A percentile compares a stretch with the other conserved stretches of the same genome.
Evolutionary conservation across 2,329 filamentous ascomycete genomes (phyloP).

Genomic region (Nothopassalora personata): DNA sequence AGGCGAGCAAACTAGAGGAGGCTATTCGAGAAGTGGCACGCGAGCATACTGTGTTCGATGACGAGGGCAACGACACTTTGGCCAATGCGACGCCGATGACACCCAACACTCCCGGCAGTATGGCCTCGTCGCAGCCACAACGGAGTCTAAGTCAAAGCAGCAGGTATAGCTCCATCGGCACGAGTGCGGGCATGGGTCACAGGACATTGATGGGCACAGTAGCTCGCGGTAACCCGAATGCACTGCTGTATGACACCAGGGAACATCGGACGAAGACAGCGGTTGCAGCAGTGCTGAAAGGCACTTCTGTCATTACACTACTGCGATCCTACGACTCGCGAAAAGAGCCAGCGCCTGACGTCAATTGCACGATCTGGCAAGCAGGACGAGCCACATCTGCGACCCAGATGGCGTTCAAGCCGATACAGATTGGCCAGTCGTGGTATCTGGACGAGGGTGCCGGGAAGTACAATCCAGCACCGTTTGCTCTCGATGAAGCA

Average conservation of each 20-base stretch:
- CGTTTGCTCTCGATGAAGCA: slow-evolving; percentile 82
- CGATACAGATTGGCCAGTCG: slow-evolving; percentile 87
- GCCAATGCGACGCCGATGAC: slow-evolving; percentile 47
- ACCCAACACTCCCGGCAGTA: slow-evolving; percentile 41
- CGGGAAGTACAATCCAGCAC: slow-evolving; percentile 87
- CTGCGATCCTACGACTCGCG: slow-evolving; percentile 93
- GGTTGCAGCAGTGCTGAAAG: slow-evolving; percentile 86
- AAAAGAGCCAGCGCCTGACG: slow-evolving; percentile 83
- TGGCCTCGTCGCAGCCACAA: slow-evolving; percentile 38
- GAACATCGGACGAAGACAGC: slow-evolving; percentile 69
- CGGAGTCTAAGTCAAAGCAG: slow-evolving; percentile 75
- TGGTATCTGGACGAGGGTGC: slow-evolving; percentile 89
- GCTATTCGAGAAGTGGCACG: slow-evolving; percentile 69
- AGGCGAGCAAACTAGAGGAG: slow-evolving; percentile 90
- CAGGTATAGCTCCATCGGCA: slow-evolving; percentile 70
- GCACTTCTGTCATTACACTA: slow-evolving; percentile 62
- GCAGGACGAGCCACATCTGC: slow-evolving; percentile 91
- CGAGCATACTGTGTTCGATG: slow-evolving; percentile 69
- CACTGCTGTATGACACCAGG: slow-evolving; percentile 78
- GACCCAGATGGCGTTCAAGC: slow-evolving; percentile 90
- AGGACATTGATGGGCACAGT: slow-evolving; percentile 45
- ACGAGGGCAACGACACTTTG: slow-evolving; percentile 71
- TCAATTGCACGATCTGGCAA: slow-evolving; percentile 94
- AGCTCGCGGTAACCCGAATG: slow-evolving; percentile 75
- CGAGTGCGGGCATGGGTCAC: slow-evolving; percentile 52